phyloP scores from a whole-genome alignment of 495 filamentous ascomycete genomes.

The Chaetomium tenue region DNA sequence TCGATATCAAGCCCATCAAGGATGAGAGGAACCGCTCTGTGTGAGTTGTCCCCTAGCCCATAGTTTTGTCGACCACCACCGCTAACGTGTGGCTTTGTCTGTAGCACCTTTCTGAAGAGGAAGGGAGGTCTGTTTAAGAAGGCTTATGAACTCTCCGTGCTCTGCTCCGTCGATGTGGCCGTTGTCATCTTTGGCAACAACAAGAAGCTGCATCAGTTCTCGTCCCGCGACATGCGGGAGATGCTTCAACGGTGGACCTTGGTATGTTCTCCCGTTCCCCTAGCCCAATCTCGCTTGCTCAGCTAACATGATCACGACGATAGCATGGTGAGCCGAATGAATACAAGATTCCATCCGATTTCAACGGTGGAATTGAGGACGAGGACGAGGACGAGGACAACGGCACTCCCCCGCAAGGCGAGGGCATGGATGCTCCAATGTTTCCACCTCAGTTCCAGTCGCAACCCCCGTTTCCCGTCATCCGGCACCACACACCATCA shows the following conservation, averaged over 20 bases:
- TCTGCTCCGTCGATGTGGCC: conserved; percentile 97
- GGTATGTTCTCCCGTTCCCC: conserved; percentile 54
- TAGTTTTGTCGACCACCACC: conserved; percentile 24
- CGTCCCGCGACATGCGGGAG: conserved; percentile 88
- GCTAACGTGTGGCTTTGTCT: conserved; percentile 49
- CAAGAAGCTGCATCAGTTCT: conserved; percentile 98
- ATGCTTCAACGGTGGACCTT: conserved; percentile 83
- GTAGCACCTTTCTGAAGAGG: conserved; percentile 94
- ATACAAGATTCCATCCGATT: conserved; percentile 93
- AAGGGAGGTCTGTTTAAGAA: conserved; percentile 99
- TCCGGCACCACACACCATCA: conserved; percentile 79
- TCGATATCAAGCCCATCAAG: conserved; percentile 99
- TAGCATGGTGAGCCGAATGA: conserved; percentile 92
- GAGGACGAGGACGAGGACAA: conserved; percentile 91
- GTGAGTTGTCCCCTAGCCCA: conserved; percentile 58
- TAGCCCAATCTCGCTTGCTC: neutral
- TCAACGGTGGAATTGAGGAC: conserved; percentile 76
- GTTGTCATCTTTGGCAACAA: conserved; percentile 98
- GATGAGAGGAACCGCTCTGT: conserved; percentile 98
- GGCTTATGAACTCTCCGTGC: conserved; percentile 94
- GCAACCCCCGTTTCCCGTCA: conserved; percentile 67
- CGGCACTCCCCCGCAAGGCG: conserved; percentile 62
- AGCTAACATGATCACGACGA: conserved; percentile 31
- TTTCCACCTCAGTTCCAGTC: conserved; percentile 75
- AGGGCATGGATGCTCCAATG: conserved; percentile 55